phyloP scores from a whole-genome alignment of 169 alveolate genomes.

The Cryptosporidium tyzzeri region DNA sequence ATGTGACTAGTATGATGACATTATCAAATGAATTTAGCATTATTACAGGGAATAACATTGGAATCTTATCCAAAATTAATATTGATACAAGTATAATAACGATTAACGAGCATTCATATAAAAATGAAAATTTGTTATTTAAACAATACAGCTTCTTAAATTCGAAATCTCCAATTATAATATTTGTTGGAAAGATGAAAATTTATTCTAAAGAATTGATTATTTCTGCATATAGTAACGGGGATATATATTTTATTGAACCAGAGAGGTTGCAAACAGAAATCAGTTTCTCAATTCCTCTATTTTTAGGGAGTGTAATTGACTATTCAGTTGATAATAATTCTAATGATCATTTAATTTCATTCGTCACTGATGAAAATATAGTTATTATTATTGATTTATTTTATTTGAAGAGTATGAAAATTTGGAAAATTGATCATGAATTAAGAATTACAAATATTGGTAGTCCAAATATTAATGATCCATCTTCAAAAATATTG shows the following conservation, averaged over 20 bases:
- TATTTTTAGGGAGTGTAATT: conserved; percentile 32
- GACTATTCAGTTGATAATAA: conserved; percentile 9
- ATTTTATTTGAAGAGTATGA: conserved; percentile 2
- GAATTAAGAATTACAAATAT: conserved; percentile 19
- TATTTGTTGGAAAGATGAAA: conserved; percentile 6
- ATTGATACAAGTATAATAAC: background rate
- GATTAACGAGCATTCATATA: background rate
- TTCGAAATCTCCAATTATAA: background rate
- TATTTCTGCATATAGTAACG: conserved; percentile 37
- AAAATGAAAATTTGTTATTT: conserved; percentile 4
- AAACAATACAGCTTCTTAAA: background rate
- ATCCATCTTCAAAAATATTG: background rate
- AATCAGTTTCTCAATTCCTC: conserved; percentile 29
- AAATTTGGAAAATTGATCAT: conserved; percentile 36
- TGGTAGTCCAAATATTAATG: background rate
- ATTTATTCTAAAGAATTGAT: conserved; percentile 37
- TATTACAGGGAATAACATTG: conserved; percentile 44
- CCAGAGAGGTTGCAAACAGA: background rate
- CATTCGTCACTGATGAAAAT: conserved; percentile 19
- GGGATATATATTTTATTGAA: conserved; percentile 34
- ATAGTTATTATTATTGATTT: conserved; percentile 10
- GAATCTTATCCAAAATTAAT: conserved; percentile 18
- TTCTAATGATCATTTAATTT: background rate
- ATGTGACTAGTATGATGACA: conserved; percentile 11
- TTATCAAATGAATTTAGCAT: conserved; percentile 12